Conservation (phyloP, 345 rosid species). For the Ceriops decandra region DNA sequence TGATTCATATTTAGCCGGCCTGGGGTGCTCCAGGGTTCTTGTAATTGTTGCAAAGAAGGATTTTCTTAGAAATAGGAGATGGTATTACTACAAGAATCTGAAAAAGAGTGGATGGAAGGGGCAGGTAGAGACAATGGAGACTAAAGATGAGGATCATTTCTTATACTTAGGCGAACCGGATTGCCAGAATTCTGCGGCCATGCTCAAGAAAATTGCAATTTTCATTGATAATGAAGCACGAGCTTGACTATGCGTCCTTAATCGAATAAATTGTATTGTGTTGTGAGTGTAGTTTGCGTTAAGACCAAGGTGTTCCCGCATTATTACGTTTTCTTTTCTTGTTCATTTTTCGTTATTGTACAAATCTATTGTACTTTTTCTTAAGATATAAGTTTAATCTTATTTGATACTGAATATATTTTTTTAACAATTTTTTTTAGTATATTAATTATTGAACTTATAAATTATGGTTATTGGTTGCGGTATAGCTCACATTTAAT, state of each 20-base stretch:
- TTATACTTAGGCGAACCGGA: slow-evolving; percentile 15
- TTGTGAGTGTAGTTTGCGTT: no score
- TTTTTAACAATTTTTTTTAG: no score
- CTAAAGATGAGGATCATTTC: slow-evolving; percentile 16
- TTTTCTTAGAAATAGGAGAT: slow-evolving; percentile 19
- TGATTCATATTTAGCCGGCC: slow-evolving; percentile 7
- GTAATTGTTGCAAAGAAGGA: slow-evolving; percentile 20
- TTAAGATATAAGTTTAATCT: no score
- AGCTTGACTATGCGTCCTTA: background rate
- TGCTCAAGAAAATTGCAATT: background rate
- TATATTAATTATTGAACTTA: no score
- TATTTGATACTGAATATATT: no score
- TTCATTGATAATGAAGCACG: background rate
- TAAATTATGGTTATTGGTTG: no score
- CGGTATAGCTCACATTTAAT: no score
- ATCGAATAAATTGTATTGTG: no score
- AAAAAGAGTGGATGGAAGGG: slow-evolving; percentile 20
- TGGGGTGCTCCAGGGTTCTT: slow-evolving; percentile 21
- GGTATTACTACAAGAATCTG: slow-evolving; percentile 15
- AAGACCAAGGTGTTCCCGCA: no score
- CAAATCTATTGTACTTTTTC: no score
- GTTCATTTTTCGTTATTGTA: no score
- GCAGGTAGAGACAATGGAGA: slow-evolving; percentile 9
- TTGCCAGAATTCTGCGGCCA: slow-evolving; percentile 1
- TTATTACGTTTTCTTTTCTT: no score